Conservation (phyloP, 2,329 filamentous ascomycete genomes). For the Fusarium phyllophilum region DNA sequence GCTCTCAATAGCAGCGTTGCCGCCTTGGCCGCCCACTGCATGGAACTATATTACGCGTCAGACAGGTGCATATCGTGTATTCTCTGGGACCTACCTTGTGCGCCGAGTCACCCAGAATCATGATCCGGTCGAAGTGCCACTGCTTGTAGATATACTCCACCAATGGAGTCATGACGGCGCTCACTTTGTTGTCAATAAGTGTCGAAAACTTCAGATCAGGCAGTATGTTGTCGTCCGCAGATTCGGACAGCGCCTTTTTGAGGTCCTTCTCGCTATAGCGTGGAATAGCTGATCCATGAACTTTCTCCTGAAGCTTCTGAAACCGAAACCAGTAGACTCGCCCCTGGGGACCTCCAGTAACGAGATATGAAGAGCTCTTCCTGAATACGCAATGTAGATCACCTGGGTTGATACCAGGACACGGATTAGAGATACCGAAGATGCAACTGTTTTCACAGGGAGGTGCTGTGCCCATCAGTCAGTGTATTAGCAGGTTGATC, state of each 20-base stretch:
- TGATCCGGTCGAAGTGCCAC: not conserved
- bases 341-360: not conserved
- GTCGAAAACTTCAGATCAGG: not conserved
- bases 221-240: not conserved
- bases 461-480: not conserved
- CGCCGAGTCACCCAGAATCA: not conserved
- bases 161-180: not conserved
- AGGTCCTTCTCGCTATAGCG: not conserved
- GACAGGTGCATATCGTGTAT: accelerated
- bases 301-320: not conserved
- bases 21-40: not conserved
- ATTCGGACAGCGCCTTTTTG: not conserved
- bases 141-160: not conserved
- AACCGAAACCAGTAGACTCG: slow-evolving; percentile 8
- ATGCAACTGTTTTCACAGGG: not conserved
- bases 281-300: not conserved
- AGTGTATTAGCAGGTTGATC: not conserved
- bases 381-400: not conserved
- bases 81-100: not conserved
- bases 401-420: not conserved
- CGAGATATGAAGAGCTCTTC: not conserved
- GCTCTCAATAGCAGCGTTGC: slow-evolving; percentile 1
- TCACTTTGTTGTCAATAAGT: not conserved
- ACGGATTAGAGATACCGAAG: not conserved
- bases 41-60: not conserved